A percentile compares a stretch with the other conserved stretches of the same genome.
Conservation (phyloP, 2,329 filamentous ascomycete genomes). For the Harringtonia lauricola region DNA sequence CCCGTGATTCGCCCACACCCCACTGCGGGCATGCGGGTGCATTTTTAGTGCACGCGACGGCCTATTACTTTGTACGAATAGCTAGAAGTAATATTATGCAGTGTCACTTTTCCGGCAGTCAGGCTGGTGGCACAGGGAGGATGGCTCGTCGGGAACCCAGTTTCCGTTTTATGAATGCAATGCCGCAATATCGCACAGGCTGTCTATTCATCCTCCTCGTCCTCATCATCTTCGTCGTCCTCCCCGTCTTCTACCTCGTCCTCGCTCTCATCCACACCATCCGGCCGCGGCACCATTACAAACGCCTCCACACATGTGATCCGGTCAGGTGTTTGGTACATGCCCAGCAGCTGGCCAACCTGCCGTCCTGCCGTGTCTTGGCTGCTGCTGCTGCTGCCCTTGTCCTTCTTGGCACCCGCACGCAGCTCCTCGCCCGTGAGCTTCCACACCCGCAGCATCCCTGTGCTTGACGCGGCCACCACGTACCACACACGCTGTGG, state of each 20-base stretch:
- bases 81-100: too few species aligned
- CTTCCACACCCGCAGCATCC: conserved; percentile 69
- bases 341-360: conserved; percentile 58
- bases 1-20: too few species aligned
- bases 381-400: conserved; percentile 12
- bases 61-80: too few species aligned
- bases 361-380: conserved; percentile 18
- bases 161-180: too few species aligned
- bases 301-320: conserved; percentile 86
- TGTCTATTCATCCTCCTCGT: conserved; percentile 20
- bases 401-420: conserved; percentile 6
- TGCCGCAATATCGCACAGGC: too few species aligned
- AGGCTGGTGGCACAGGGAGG: too few species aligned
- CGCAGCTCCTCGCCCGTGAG: conserved; percentile 34
- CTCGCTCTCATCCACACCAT: conserved; percentile 43
- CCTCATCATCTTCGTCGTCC: conserved; percentile 26
- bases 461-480: conserved; percentile 74
- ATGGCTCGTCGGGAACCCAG: too few species aligned
- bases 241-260: conserved; percentile 26
- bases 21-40: too few species aligned
- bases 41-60: too few species aligned
- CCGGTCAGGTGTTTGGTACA: conserved; percentile 75
- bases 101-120: too few species aligned
- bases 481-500: conserved; percentile 35
- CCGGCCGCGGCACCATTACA: conserved; percentile 63